Evolutionary conservation across 1,139 yeast species (phyloP).

Genomic region (Yamadazyma dendronema): DNA sequence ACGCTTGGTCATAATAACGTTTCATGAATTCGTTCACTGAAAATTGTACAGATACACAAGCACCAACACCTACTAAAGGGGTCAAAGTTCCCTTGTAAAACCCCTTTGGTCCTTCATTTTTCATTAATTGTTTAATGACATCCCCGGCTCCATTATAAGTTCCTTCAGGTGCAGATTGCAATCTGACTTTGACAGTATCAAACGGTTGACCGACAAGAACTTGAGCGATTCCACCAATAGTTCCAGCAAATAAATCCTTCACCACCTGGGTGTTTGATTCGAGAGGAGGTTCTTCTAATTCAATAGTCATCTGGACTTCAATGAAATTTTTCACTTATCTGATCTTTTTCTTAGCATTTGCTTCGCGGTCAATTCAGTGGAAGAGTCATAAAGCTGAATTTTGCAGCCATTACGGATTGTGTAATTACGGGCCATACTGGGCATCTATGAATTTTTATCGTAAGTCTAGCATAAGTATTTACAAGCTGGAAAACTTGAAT

Average conservation of each 20-base stretch:
- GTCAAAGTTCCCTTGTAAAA: conserved; percentile 86
- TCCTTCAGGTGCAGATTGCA: conserved; percentile 82
- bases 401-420: no score
- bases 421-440: neutral
- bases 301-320: conserved; percentile 38
- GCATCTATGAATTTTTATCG: no score
- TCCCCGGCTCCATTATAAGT: conserved; percentile 73
- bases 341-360: no score
- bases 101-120: conserved; percentile 75
- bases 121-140: conserved; percentile 66
- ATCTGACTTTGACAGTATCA: conserved; percentile 85
- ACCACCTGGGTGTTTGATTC: conserved; percentile 52
- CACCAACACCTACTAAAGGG: conserved; percentile 91
- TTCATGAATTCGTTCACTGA: conserved; percentile 95
- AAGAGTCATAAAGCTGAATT: neutral
- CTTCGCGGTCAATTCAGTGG: conserved; percentile 1
- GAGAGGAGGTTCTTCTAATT: conserved; percentile 48
- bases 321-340: conserved; percentile 6
- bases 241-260: conserved; percentile 86
- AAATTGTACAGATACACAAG: conserved; percentile 77
- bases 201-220: conserved; percentile 96
- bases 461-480: neutral
- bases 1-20: conserved; percentile 53
- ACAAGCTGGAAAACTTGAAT: neutral
- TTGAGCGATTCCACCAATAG: conserved; percentile 92